Conservation (phyloP, 2,329 filamentous ascomycete genomes). For the Arthrobotrys sinensis region DNA sequence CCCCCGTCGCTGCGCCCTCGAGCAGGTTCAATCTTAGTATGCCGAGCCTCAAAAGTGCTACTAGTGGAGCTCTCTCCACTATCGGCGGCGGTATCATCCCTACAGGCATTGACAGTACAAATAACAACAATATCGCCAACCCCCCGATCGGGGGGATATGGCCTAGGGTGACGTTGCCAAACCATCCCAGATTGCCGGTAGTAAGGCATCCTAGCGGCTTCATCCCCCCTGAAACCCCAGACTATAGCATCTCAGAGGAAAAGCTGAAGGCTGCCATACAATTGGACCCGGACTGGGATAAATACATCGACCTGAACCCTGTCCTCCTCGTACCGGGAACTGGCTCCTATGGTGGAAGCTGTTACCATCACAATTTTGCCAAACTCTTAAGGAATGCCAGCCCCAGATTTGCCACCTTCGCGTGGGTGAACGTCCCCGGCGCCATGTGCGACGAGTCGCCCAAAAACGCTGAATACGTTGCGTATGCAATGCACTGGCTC, state of each 20-base stretch:
- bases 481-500: conserved; percentile 70
- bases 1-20: conserved; percentile 1
- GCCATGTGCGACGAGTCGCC: conserved; percentile 71
- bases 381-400: conserved; percentile 68
- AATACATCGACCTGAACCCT: conserved; percentile 69
- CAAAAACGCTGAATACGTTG: conserved; percentile 72
- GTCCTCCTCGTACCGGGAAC: conserved; percentile 73
- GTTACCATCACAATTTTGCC: conserved; percentile 70
- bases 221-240: conserved; percentile 68
- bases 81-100: conserved; percentile 41
- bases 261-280: conserved; percentile 71
- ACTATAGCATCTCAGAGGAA: conserved; percentile 70
- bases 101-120: conserved; percentile 39
- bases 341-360: conserved; percentile 69
- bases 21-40: conserved; percentile 36
- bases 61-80: conserved; percentile 56
- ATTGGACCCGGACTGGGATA: conserved; percentile 70
- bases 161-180: conserved; percentile 65
- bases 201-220: conserved; percentile 16
- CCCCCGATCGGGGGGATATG: conserved; percentile 65
- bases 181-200: conserved; percentile 25
- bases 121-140: conserved; percentile 54
- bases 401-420: conserved; percentile 69
- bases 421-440: conserved; percentile 74
- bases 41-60: conserved; percentile 48